These are phyloP conservation scores for Quercus alba DNA, from an alignment of 306 rosid species.

Conservation along the genomic window DNA sequence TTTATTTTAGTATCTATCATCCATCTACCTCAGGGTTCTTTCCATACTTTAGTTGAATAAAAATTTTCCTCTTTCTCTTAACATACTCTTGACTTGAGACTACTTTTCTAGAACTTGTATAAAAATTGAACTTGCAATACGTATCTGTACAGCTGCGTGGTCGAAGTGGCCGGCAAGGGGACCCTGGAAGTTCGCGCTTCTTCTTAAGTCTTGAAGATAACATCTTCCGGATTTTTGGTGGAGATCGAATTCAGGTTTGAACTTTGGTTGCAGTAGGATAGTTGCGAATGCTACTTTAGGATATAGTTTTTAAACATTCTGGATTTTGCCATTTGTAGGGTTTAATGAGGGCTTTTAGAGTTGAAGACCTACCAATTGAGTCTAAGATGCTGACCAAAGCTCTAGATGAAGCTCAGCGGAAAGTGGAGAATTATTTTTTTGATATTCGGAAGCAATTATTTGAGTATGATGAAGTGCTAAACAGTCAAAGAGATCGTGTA, in stretches of 20 bases:
- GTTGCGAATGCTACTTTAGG: conserved; percentile 18
- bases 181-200: conserved; percentile 96
- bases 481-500: conserved; percentile 94
- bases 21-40: conserved; percentile 2
- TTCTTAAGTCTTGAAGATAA: conserved; percentile 97
- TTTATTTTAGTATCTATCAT: background rate
- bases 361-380: conserved; percentile 95
- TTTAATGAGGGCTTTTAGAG: conserved; percentile 94
- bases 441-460: conserved; percentile 95
- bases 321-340: conserved; percentile 55
- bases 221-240: conserved; percentile 94
- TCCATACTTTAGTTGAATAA: background rate
- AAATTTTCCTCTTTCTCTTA: conserved; percentile 12
- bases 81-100: conserved; percentile 1
- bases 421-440: conserved; percentile 95
- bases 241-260: conserved; percentile 85
- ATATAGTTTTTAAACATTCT: conserved; percentile 3
- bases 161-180: conserved; percentile 96
- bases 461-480: conserved; percentile 91
- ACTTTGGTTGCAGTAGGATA: conserved; percentile 24
- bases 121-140: conserved; percentile 20
- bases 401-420: conserved; percentile 96
- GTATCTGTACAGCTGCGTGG: conserved; percentile 71
- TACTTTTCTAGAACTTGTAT: conserved; percentile 12
- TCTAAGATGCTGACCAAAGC: conserved; percentile 98